These are phyloP conservation scores for Cylindrotheca closterium DNA, from an alignment of 108 stramenopile species.

Conservation along the genomic window DNA sequence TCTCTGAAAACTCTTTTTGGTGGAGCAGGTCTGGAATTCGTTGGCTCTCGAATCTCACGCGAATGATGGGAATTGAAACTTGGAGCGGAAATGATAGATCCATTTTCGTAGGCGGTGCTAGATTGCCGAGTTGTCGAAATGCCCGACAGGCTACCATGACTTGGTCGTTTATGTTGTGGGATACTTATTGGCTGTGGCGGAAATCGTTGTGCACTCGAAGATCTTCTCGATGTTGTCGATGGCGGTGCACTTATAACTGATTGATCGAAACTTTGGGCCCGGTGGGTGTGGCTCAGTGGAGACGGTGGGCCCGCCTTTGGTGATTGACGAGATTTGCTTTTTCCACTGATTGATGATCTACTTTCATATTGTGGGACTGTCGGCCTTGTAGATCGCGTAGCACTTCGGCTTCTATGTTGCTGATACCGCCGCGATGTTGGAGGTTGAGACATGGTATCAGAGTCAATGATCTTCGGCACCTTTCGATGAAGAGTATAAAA, in stretches of 20 bases:
- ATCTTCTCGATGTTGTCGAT: background rate
- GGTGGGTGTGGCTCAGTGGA: too few species aligned
- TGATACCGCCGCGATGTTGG: too few species aligned
- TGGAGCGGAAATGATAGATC: constrained; percentile 11
- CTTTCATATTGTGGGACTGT: too few species aligned
- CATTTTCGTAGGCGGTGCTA: constrained; percentile 9
- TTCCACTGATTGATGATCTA: too few species aligned
- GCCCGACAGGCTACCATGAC: background rate
- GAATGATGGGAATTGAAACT: background rate
- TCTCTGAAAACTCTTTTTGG: constrained; percentile 4
- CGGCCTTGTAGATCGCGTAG: too few species aligned
- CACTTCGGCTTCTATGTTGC: too few species aligned
- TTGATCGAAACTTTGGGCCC: too few species aligned
- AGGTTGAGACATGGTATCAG: too few species aligned
- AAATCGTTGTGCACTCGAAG: constrained; percentile 3
- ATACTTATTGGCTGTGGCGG: background rate
- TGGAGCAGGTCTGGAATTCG: constrained; percentile 2
- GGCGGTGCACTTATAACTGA: too few species aligned
- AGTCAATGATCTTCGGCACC: too few species aligned
- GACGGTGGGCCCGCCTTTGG: background rate
- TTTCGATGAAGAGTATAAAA: too few species aligned
- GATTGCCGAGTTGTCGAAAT: background rate
- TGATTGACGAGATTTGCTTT: background rate
- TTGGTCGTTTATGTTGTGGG: constrained; percentile 6
- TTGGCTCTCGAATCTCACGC: constrained; percentile 12